Conservation (phyloP, 2,329 filamentous ascomycete genomes). For the Aspergillus sp. region DNA sequence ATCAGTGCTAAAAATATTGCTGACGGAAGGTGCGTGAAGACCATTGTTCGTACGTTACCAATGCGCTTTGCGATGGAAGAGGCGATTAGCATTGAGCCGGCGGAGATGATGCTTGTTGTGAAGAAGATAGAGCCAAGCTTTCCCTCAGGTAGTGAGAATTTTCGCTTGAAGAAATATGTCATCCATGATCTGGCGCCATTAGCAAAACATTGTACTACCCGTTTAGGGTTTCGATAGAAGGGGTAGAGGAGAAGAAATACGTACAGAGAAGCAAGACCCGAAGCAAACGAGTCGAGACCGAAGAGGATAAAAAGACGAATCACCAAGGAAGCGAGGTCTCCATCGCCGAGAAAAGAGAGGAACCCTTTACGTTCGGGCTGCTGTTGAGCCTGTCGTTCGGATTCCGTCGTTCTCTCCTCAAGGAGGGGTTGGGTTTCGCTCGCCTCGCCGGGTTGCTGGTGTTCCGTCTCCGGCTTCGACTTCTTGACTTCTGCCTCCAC, state of each 20-base stretch:
- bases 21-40: slow-evolving; percentile 71
- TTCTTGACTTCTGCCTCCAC: slow-evolving; percentile 44
- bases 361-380: slow-evolving; percentile 36
- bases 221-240: slow-evolving; percentile 21
- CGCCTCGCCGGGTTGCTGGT: slow-evolving; percentile 21
- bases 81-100: slow-evolving; percentile 49
- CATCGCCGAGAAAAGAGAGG: slow-evolving; percentile 57
- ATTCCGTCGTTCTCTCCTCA: slow-evolving; percentile 14
- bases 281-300: slow-evolving; percentile 67
- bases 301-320: slow-evolving; percentile 65
- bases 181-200: slow-evolving; percentile 45
- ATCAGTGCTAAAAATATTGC: slow-evolving; percentile 65
- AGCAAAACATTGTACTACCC: slow-evolving; percentile 3
- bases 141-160: slow-evolving; percentile 54
- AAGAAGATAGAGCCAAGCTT: slow-evolving; percentile 56
- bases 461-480: slow-evolving; percentile 17
- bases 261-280: slow-evolving; percentile 65
- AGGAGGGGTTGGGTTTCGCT: slow-evolving; percentile 38
- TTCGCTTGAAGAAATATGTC: slow-evolving; percentile 57
- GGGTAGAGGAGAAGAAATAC: slow-evolving; percentile 26
- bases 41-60: slow-evolving; percentile 66
- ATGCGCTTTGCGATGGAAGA: slow-evolving; percentile 66
- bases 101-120: slow-evolving; percentile 44
- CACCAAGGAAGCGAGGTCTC: slow-evolving; percentile 38
- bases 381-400: slow-evolving; percentile 19